Conservation (phyloP, 768 basidiomycete genomes). For the Boletus speciosus region DNA sequence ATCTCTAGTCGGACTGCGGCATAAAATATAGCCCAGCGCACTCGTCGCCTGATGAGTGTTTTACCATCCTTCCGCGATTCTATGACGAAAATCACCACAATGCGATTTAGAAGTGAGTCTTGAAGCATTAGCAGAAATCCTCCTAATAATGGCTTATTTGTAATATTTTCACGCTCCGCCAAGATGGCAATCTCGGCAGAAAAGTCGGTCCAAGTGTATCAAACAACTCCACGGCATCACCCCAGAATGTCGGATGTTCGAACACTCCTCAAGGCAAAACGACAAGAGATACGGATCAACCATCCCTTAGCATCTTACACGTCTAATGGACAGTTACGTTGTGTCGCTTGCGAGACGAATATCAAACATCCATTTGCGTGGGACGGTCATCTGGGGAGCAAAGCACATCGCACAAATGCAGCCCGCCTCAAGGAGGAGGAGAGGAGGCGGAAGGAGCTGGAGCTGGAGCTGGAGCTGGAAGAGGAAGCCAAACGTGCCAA, state of each 20-base stretch:
- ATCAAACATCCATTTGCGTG: slow-evolving; percentile 82
- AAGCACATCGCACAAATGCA: slow-evolving; percentile 68
- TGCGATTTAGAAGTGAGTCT: too few relatives aligned
- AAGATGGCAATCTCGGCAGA: not conserved
- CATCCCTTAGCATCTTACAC: slow-evolving; percentile 75
- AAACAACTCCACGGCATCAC: not conserved
- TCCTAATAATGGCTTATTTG: too few relatives aligned
- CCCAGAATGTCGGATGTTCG: slow-evolving; percentile 71
- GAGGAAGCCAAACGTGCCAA: slow-evolving; percentile 37
- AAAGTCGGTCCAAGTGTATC: not conserved
- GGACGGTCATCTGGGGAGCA: slow-evolving; percentile 84
- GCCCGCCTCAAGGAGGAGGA: slow-evolving; percentile 57
- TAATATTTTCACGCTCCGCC: slow-evolving; percentile 1
- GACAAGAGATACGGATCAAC: slow-evolving; percentile 65
- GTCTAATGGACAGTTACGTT: slow-evolving; percentile 63
- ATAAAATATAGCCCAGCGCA: too few relatives aligned
- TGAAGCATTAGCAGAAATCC: too few relatives aligned
- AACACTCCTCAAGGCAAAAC: slow-evolving; percentile 78
- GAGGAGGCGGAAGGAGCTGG: slow-evolving; percentile 35
- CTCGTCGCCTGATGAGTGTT: too few relatives aligned
- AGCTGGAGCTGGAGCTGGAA: slow-evolving; percentile 16
- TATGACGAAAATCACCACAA: too few relatives aligned
- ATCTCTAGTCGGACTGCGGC: too few relatives aligned
- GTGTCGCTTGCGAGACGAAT: slow-evolving; percentile 54
- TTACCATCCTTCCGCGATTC: too few relatives aligned